Conservation (phyloP, 2,329 filamentous ascomycete species). For the Colletotrichum sp. region DNA sequence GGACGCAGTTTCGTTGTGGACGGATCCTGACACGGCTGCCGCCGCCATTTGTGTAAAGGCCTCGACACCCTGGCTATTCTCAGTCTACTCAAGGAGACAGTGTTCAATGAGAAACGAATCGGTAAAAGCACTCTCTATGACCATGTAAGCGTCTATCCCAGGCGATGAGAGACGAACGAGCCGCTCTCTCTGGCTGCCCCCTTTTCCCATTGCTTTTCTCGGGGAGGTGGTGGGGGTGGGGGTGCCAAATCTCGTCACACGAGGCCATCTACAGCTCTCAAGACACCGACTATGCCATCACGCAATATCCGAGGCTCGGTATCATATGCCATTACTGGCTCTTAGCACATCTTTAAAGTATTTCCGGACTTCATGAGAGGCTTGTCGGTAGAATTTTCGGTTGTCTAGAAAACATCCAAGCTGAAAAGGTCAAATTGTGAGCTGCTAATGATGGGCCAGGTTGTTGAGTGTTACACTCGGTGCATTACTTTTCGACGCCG, state of each 20-base stretch:
- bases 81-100: rapidly evolving
- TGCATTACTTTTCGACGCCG: no score
- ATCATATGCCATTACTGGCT: not conserved
- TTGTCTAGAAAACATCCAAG: not conserved
- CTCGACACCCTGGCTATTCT: not conserved
- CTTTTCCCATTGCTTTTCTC: not conserved
- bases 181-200: no score
- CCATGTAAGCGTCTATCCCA: not conserved
- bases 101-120: rapidly evolving
- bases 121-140: rapidly evolving
- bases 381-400: not conserved
- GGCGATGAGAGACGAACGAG: no score
- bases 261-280: rapidly evolving
- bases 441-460: not conserved
- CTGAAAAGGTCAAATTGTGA: no score
- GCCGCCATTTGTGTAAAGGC: not conserved
- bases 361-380: rapidly evolving
- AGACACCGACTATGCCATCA: rapidly evolving
- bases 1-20: not conserved
- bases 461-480: not conserved
- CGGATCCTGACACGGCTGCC: rapidly evolving
- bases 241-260: not conserved
- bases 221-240: not conserved
- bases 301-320: not conserved
- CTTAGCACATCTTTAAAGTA: not conserved